Conservation (phyloP, 148 eudicot species). For the Polygonum maritimum region DNA sequence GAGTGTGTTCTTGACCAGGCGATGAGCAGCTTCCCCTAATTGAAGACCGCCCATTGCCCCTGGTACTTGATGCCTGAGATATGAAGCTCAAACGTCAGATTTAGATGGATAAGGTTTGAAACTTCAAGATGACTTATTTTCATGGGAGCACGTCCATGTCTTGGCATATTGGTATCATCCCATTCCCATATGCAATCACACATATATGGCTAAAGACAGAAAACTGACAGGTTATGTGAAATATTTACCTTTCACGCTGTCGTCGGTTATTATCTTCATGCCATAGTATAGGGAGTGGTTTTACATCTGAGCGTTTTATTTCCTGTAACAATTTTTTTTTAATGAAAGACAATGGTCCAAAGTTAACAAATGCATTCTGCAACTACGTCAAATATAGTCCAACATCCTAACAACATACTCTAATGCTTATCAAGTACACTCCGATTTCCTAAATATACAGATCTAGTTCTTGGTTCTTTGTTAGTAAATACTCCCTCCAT, state of each 20-base stretch:
- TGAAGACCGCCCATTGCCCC: conserved; percentile 57
- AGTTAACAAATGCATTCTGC: background rate
- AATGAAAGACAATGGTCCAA: background rate
- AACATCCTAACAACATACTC: background rate
- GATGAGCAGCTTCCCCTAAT: conserved; percentile 94
- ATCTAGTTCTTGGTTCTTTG: background rate
- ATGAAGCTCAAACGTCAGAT: background rate
- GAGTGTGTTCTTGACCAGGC: conserved; percentile 67
- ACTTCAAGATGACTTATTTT: background rate
- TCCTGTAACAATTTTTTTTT: conserved; percentile 23
- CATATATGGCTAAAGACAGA: background rate
- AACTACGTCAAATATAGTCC: background rate
- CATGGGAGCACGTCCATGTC: background rate
- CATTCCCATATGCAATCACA: too few relatives aligned
- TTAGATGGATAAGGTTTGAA: background rate
- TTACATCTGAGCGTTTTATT: conserved; percentile 58
- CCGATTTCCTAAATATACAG: background rate
- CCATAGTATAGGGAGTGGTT: conserved; percentile 82
- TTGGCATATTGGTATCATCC: too few relatives aligned
- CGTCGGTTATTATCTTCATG: conserved; percentile 81
- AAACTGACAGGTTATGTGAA: background rate
- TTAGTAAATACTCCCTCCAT: background rate
- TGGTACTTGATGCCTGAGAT: conserved; percentile 65
- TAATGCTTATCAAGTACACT: background rate
- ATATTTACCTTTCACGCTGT: conserved; percentile 55